A percentile compares a stretch with the other conserved stretches of the same genome.
Conservation (phyloP, 495 filamentous ascomycete genomes). For the Letharia columbiana region DNA sequence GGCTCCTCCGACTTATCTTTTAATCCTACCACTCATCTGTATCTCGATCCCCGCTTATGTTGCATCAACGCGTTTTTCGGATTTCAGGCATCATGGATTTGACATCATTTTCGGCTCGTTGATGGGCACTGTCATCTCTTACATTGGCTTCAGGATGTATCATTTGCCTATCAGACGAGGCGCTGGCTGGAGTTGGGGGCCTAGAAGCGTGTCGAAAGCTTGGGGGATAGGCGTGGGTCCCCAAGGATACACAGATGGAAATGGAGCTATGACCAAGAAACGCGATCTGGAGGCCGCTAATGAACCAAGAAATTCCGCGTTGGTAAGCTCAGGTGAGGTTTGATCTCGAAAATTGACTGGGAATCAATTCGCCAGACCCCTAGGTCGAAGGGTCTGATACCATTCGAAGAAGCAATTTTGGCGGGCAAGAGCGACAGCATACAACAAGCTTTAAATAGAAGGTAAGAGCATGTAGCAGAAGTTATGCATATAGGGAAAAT, state of each 20-base stretch:
- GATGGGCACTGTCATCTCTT: constrained; percentile 49
- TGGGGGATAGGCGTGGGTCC: constrained; percentile 54
- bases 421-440: neutral
- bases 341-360: neutral
- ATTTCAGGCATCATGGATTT: constrained; percentile 56
- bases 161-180: constrained; percentile 58
- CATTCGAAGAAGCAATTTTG: neutral
- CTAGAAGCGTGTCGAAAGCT: constrained; percentile 34
- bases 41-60: constrained; percentile 53
- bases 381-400: neutral
- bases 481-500: too few relatives aligned
- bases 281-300: neutral
- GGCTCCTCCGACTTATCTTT: constrained; percentile 50
- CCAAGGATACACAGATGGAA: neutral
- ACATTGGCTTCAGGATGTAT: constrained; percentile 55
- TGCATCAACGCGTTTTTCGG: constrained; percentile 50
- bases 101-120: constrained; percentile 54
- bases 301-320: neutral
- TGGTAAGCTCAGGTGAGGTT: neutral
- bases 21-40: constrained; percentile 50
- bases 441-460: neutral
- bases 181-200: constrained; percentile 46
- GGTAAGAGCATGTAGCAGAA: too few relatives aligned
- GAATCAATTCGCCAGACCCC: neutral
- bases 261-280: neutral